Evolutionary conservation across 2,329 filamentous ascomycete species (phyloP), one percentile per base, ranked within the genome.

Genomic region (Fusarium odoratissimum): DNA sequence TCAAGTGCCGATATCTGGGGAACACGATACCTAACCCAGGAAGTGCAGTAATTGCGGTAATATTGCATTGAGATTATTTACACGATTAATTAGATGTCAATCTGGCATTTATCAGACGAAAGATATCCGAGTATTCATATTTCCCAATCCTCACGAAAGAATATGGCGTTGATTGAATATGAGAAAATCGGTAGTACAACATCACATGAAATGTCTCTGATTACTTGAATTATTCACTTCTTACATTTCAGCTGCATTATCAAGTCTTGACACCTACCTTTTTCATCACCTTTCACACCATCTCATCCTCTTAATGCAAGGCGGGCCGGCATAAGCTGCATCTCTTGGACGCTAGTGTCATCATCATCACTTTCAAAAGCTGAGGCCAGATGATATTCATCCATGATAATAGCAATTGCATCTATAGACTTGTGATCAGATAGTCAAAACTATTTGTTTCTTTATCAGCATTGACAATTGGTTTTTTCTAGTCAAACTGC

Each of bases 271-370:
- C 54, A 71, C 70, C 70, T 73, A 69, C 65, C 70, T 37, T 33
- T 72, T 70, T 41, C 30, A 62, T 70, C 66, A n/a, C 23, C 57
- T 38, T 58, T 28, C 46, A 67, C 62, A 70, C 65, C 69, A 58
- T 72, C 60, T 52, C 25, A n/a, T 57, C n/a, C 40, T 45, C 19
- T 51, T 55, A 21, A 67, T 73, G 71, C 70, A 73, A 38, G 58
- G 55, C 71, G 71, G 71, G 54, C 70, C 71, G 66, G 46, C 55
- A 58, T 71, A 42, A 51, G 57, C 52, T 66, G 60, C 67, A 70
- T 42, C 35, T 41, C 46, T 41, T n/a, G 28, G 38, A 42, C 56
- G 44, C 52, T 35, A 57, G 56, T 56, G 37, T 56, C 19, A 40
- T 64, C 45, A 48, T 64, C 25, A 40, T 38, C 17, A 42, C 35